Percentiles rank a stretch among this genome's conserved stretches.
Evolutionary conservation across 257 asterid genomes (phyloP).

Genomic region (Solanum commersonii): DNA sequence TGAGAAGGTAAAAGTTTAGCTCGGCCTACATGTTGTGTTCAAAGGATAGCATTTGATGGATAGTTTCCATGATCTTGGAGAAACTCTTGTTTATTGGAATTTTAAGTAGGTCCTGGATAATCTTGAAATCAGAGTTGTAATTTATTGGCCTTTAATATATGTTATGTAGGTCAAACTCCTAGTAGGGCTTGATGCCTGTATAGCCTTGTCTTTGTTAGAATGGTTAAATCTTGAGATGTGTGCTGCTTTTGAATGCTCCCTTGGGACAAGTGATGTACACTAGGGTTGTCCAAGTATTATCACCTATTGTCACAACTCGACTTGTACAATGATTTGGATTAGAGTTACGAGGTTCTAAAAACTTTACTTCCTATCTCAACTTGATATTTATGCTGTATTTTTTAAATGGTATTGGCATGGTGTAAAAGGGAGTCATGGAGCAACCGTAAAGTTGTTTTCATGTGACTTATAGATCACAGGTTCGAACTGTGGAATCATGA

Average conservation of each 20-base stretch:
- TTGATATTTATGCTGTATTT: background rate
- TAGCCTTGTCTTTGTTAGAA: background rate
- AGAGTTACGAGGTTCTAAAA: background rate
- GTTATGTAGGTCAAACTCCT: background rate
- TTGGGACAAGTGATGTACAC: background rate
- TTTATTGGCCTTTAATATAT: background rate
- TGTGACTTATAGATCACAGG: background rate
- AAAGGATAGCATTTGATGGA: background rate
- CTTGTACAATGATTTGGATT: background rate
- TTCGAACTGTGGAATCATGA: background rate
- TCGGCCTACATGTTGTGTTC: background rate
- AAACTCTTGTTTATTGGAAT: background rate
- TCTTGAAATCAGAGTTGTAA: background rate
- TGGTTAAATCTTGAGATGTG: background rate
- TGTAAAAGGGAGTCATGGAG: background rate
- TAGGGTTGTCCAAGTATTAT: background rate
- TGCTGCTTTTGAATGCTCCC: background rate
- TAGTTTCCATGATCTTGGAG: background rate
- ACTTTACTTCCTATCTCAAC: background rate
- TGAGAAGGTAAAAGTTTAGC: background rate
- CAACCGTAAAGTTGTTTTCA: background rate
- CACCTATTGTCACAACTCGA: background rate
- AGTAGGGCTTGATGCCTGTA: background rate
- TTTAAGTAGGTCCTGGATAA: background rate
- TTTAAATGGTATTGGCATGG: background rate